Conservation (phyloP, 495 filamentous ascomycete species). For the Podospora fimiseda region DNA sequence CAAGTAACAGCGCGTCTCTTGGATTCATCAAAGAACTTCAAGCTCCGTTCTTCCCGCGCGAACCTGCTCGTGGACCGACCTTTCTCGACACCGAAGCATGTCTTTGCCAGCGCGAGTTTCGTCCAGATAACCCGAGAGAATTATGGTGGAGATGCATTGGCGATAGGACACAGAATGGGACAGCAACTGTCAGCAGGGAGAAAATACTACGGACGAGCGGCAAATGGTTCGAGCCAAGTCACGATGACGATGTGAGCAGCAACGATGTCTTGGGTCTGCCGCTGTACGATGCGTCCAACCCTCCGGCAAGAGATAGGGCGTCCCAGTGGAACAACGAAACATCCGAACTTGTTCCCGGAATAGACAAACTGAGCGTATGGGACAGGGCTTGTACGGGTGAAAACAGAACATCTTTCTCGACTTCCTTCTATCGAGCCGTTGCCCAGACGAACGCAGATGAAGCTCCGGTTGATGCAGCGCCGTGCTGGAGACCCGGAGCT, state of each 20-base stretch:
- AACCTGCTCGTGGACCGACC: conserved; percentile 20
- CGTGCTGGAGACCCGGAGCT: conserved; percentile 31
- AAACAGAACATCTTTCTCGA: conserved; percentile 27
- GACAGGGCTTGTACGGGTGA: conserved; percentile 29
- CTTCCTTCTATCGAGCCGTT: conserved; percentile 23
- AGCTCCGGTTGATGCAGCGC: conserved; percentile 21
- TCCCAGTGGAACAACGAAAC: conserved; percentile 6
- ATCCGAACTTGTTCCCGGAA: conserved; percentile 8
- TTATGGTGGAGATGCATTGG: conserved; percentile 36
- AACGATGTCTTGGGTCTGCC: conserved; percentile 13
- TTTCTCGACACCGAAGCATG: conserved; percentile 38
- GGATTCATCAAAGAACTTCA: conserved; percentile 9
- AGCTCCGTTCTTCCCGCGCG: conserved; percentile 28
- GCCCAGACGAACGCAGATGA: conserved; percentile 10
- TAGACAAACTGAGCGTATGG: conserved; percentile 16
- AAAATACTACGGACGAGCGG: conserved; percentile 17
- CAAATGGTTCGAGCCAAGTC: conserved; percentile 34
- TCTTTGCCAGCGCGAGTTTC: conserved; percentile 28
- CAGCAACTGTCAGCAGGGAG: conserved; percentile 5
- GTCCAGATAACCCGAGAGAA: not conserved
- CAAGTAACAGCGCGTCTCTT: not conserved
- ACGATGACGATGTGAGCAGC: conserved; percentile 1
- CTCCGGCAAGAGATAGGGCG: conserved; percentile 18
- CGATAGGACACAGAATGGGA: conserved; percentile 24
- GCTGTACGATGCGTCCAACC: conserved; percentile 23